Evolutionary conservation across 768 basidiomycete genomes (phyloP).

Genomic region (Mycena rosella): DNA sequence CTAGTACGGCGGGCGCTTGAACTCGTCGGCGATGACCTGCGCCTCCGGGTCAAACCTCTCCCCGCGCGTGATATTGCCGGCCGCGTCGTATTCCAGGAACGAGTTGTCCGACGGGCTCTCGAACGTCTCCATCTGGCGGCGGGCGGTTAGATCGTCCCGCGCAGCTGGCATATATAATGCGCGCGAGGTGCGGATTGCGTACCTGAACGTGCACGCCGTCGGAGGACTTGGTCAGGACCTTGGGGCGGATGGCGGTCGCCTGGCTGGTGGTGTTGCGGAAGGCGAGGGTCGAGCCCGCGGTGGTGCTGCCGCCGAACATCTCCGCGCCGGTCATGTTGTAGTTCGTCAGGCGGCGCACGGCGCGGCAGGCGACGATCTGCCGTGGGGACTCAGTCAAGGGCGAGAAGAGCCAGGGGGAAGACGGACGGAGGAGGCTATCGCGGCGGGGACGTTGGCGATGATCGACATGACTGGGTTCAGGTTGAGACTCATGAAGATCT

Average conservation of each 20-base stretch:
- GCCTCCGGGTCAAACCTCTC: slow-evolving; percentile 71
- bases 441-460: slow-evolving; percentile 68
- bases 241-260: slow-evolving; percentile 52
- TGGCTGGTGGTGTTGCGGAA: slow-evolving; percentile 63
- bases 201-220: slow-evolving; percentile 60
- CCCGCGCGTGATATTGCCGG: slow-evolving; percentile 62
- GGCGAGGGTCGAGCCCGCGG: slow-evolving; percentile 68
- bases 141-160: slow-evolving; percentile 23
- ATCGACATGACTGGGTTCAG: slow-evolving; percentile 68
- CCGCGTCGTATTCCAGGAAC: slow-evolving; percentile 66
- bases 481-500: slow-evolving; percentile 66
- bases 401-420: not conserved
- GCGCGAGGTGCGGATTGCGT: too few relatives aligned
- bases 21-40: slow-evolving; percentile 69
- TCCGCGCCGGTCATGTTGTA: slow-evolving; percentile 43
- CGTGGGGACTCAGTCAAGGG: not conserved
- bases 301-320: slow-evolving; percentile 47
- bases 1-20: slow-evolving; percentile 68
- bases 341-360: slow-evolving; percentile 66
- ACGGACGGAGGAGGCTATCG: slow-evolving; percentile 71
- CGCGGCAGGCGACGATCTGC: slow-evolving; percentile 64
- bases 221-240: slow-evolving; percentile 59
- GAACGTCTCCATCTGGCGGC: slow-evolving; percentile 75
- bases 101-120: slow-evolving; percentile 60
- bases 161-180: slow-evolving; percentile 4